Base-by-base conservation (phyloP, 2,329 filamentous ascomycete genomes). In the Hyphodiscus sp. region DNA sequence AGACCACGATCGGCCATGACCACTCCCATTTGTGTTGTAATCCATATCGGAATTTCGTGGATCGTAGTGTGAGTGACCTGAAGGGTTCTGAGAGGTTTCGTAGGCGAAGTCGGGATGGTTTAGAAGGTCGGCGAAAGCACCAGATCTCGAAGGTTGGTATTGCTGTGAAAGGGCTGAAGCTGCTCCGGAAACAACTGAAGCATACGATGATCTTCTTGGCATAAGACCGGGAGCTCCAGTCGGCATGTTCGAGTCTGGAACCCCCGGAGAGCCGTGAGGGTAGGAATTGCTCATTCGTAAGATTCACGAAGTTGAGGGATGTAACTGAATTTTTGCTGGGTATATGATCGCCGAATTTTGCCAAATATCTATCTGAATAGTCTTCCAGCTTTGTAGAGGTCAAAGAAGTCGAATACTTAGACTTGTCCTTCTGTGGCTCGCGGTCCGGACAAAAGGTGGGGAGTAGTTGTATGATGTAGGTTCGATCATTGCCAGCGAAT, bases 141-240 rank as follows among this genome's bases (percentile, higher is more conserved):
- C 65, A 47, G 66, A 63, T 61, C 64, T 61, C 18, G 61, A 19
- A 13, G 63, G 58, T 26, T 58, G 59, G 49, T 60, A 63, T 49
- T 57, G 55, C 41, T 63, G 59, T 42, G 58, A 56, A 29, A 48
- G 53, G 38, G 58, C 57, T 51, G 57, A 46, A 61, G 71, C 69
- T 60, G 73, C 74, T 47, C 79, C 80, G 50, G 79, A 78, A 53
- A 80, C 75, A 54, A 83, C 79, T 23, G 80, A 82, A 62, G 81
- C 80, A 70, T 83, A 83, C 49, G 82, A 84, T 43, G 78, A 78
- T 60, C 80, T 73, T 65, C 79, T 75, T 62, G 71, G 73, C 58
- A 70, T 65, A 46, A 71, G 69, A 51, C 71, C 62, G 42, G 64
- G 61, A 58, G 67, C 60, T 53, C 66, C 66, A 61, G 66, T 64